phyloP scores from a whole-genome alignment of 495 filamentous ascomycete species.

The Mytilinidion resinicola region DNA sequence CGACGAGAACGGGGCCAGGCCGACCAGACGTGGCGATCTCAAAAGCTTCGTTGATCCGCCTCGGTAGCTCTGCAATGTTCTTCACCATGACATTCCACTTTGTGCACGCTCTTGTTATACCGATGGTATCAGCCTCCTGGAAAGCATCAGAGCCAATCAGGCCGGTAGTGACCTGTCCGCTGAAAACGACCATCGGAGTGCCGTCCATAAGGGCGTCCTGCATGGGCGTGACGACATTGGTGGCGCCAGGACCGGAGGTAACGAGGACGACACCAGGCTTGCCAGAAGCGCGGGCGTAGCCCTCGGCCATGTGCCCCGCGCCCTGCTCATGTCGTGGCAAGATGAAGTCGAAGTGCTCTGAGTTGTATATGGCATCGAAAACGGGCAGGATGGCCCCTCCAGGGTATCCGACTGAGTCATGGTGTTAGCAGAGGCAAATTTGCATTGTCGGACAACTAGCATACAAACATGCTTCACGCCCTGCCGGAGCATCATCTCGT shows the following conservation, averaged over 20 bases:
- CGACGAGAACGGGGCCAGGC: constrained; percentile 73
- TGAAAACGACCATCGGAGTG: constrained; percentile 72
- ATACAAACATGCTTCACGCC: constrained; percentile 74
- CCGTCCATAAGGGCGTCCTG: constrained; percentile 74
- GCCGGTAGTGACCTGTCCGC: constrained; percentile 65
- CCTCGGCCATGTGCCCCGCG: constrained; percentile 76
- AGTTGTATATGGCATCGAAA: constrained; percentile 78
- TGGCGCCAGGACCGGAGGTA: constrained; percentile 72
- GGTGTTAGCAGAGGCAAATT: constrained; percentile 18
- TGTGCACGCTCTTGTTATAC: constrained; percentile 70
- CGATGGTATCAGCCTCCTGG: constrained; percentile 72
- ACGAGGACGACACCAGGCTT: constrained; percentile 73
- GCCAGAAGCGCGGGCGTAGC: constrained; percentile 68
- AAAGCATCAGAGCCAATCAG: constrained; percentile 76
- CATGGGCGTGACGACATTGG: constrained; percentile 73
- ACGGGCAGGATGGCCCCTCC: constrained; percentile 79
- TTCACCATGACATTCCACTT: constrained; percentile 87
- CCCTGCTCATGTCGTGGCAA: constrained; percentile 75
- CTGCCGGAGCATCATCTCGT: constrained; percentile 97
- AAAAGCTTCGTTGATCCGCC: constrained; percentile 77
- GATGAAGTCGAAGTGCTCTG: constrained; percentile 72
- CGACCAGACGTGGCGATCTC: constrained; percentile 73
- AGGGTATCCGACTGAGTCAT: constrained; percentile 57
- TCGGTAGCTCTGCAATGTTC: constrained; percentile 68
- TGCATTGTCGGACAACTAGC: constrained; percentile 1